Conservation (phyloP, 495 filamentous ascomycete species). For the Haplographium delicatum region DNA sequence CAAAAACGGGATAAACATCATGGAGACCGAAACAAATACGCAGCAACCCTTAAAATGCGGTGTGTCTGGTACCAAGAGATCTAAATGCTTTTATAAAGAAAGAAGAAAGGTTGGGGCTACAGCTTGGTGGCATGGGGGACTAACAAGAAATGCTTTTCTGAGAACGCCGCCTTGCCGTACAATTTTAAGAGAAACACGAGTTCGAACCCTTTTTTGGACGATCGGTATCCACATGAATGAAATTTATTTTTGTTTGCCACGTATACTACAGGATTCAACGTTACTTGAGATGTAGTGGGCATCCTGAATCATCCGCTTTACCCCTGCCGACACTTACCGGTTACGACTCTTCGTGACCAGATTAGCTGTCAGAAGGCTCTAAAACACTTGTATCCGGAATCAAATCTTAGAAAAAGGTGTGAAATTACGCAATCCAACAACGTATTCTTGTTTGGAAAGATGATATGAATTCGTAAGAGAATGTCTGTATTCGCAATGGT, state of each 20-base stretch:
- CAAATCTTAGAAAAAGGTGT: too few relatives aligned
- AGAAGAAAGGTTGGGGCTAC: neutral
- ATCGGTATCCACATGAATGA: neutral
- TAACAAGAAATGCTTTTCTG: neutral
- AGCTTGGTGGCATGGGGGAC: neutral
- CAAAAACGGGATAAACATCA: neutral
- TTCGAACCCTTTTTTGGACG: neutral
- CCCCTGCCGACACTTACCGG: neutral
- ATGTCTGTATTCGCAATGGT: too few relatives aligned
- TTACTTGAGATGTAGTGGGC: constrained; percentile 1
- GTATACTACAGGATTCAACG: neutral
- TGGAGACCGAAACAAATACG: neutral
- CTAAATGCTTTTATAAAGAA: neutral
- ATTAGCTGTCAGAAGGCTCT: too few relatives aligned
- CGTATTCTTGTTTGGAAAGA: too few relatives aligned
- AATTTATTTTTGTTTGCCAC: neutral
- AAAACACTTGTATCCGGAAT: too few relatives aligned
- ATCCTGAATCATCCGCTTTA: neutral
- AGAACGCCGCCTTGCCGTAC: neutral
- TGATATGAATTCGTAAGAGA: too few relatives aligned
- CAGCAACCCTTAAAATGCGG: neutral
- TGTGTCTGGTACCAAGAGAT: neutral
- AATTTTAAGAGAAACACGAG: neutral
- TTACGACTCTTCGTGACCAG: neutral
- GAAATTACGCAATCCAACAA: too few relatives aligned